These are phyloP conservation scores for Ballota nigra DNA, from an alignment of 257 asterid species.

Conservation along the genomic window DNA sequence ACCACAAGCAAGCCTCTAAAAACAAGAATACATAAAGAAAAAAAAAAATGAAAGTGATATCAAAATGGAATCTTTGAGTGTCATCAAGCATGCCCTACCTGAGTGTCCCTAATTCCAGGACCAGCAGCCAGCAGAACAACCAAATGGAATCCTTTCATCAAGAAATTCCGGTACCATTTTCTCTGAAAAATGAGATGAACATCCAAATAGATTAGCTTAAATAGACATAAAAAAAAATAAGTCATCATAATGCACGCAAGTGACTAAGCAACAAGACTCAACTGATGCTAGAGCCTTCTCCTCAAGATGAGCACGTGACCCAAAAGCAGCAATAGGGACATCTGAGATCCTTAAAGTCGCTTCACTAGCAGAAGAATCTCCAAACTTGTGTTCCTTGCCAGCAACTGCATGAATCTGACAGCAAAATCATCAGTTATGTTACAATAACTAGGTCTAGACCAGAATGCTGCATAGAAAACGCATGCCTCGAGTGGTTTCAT, in stretches of 20 bases:
- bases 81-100: constrained; percentile 44
- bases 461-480: constrained; percentile 7
- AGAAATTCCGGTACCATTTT: constrained; percentile 92
- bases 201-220: constrained; percentile 18
- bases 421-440: constrained; percentile 37
- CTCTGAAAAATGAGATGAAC: constrained; percentile 57
- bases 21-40: neutral
- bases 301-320: constrained; percentile 99
- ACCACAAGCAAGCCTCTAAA: neutral
- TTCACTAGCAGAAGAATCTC: constrained; percentile 55
- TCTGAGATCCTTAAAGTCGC: constrained; percentile 59
- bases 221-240: neutral
- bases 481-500: constrained; percentile 3
- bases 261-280: constrained; percentile 41
- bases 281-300: constrained; percentile 96
- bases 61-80: neutral
- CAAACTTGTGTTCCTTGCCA: constrained; percentile 44
- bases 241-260: constrained; percentile 21
- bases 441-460: constrained; percentile 7
- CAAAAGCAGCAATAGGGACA: constrained; percentile 80
- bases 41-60: neutral
- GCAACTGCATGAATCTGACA: constrained; percentile 86
- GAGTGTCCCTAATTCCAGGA: constrained; percentile 92
- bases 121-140: constrained; percentile 97
- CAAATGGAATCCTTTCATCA: constrained; percentile 97